phyloP scores from a whole-genome alignment of 208 protist species.

The Phytomonas sp. region DNA sequence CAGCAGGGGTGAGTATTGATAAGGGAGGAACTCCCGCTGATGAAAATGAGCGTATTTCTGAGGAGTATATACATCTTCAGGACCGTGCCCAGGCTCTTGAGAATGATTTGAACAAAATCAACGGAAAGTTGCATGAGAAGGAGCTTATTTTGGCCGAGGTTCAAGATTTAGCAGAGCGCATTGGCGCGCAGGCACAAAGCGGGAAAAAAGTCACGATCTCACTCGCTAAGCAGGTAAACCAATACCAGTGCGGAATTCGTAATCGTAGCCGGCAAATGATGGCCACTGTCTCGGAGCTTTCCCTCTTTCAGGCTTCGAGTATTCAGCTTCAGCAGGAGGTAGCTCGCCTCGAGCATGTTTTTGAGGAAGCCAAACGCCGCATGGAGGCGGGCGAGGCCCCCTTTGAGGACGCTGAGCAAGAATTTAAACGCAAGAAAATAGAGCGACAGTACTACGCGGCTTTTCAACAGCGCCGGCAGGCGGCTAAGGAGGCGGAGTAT shows the following conservation, averaged over 20 bases:
- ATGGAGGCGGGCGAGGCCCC: conserved; percentile 70
- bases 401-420: conserved; percentile 67
- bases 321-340: conserved; percentile 89
- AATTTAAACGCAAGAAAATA: conserved; percentile 61
- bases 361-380: conserved; percentile 77
- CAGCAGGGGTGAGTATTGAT: background rate
- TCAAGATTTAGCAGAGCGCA: conserved; percentile 78
- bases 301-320: conserved; percentile 88
- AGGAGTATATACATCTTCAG: conserved; percentile 80
- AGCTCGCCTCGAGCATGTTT: conserved; percentile 55
- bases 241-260: conserved; percentile 85
- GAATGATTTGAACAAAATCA: conserved; percentile 81
- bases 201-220: conserved; percentile 88
- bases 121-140: conserved; percentile 94
- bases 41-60: conserved; percentile 36
- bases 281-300: conserved; percentile 94
- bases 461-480: conserved; percentile 38
- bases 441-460: conserved; percentile 42
- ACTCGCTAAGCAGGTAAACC: conserved; percentile 90
- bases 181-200: conserved; percentile 76
- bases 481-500: conserved; percentile 23
- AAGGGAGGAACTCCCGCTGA: background rate
- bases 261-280: conserved; percentile 91
- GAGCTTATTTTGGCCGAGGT: conserved; percentile 94
- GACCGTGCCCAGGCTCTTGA: conserved; percentile 88